Conservation (phyloP, 2,329 filamentous ascomycete species). For the Beauveria asiatica region DNA sequence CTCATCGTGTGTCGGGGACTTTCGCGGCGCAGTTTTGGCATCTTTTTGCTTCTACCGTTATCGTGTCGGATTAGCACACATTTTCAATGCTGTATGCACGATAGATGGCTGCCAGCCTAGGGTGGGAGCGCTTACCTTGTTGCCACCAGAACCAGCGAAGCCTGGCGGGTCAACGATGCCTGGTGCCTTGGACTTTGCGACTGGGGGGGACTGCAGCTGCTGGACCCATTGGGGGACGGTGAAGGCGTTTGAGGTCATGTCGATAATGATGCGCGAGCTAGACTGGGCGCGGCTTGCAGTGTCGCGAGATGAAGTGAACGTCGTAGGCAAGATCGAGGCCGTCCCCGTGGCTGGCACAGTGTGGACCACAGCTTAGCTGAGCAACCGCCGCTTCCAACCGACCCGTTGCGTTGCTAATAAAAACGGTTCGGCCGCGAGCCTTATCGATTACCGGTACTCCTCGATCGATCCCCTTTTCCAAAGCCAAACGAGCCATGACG, state of each 20-base stretch:
- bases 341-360: background rate
- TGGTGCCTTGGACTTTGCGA: constrained; percentile 54
- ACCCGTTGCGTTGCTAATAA: background rate
- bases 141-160: constrained; percentile 51
- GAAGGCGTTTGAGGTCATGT: constrained; percentile 26
- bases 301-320: background rate
- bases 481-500: background rate
- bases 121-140: constrained; percentile 42
- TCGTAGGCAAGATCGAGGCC: background rate
- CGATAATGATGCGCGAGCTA: background rate
- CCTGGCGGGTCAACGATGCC: constrained; percentile 80
- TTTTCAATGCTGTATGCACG: background rate
- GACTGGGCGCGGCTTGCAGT: background rate
- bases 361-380: constrained; percentile 9
- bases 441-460: constrained; percentile 5
- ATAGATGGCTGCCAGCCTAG: background rate
- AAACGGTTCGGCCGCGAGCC: background rate
- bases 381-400: background rate
- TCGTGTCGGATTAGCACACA: constrained; percentile 5
- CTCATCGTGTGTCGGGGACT: constrained; percentile 67
- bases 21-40: constrained; percentile 43
- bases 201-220: constrained; percentile 64
- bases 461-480: background rate
- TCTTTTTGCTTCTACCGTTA: constrained; percentile 42
- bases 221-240: constrained; percentile 68